A percentile compares a stretch with the other conserved stretches of the same genome.
phyloP scores from a whole-genome alignment of 2,329 filamentous ascomycete species.

The Cercospora zeina region DNA sequence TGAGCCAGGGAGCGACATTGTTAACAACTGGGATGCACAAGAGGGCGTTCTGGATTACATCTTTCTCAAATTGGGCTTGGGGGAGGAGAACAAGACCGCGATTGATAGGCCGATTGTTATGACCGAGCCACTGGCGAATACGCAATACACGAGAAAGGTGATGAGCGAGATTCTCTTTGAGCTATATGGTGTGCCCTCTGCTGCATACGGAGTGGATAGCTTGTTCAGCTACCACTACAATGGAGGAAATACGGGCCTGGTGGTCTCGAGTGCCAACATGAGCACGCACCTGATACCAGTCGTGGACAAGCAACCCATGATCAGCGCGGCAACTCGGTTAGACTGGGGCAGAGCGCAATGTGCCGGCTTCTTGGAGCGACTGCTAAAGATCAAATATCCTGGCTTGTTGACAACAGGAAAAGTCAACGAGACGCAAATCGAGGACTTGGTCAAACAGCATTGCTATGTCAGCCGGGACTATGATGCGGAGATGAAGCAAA shows the following conservation, averaged over 20 bases:
- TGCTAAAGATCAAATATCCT: slow-evolving; percentile 88
- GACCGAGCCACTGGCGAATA: slow-evolving; percentile 91
- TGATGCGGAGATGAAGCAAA: slow-evolving; percentile 71
- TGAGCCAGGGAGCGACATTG: slow-evolving; percentile 83
- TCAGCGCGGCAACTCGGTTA: slow-evolving; percentile 80
- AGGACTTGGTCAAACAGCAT: slow-evolving; percentile 82
- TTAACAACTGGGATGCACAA: slow-evolving; percentile 98
- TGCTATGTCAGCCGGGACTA: slow-evolving; percentile 88
- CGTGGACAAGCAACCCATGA: slow-evolving; percentile 77
- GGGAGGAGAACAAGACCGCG: slow-evolving; percentile 70
- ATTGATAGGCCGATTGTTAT: slow-evolving; percentile 84
- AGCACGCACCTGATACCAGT: slow-evolving; percentile 95
- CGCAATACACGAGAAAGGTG: slow-evolving; percentile 73
- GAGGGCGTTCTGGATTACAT: slow-evolving; percentile 92
- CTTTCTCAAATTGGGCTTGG: slow-evolving; percentile 86
- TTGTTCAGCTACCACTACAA: slow-evolving; percentile 96
- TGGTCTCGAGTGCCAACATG: slow-evolving; percentile 89
- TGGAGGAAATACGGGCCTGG: slow-evolving; percentile 78
- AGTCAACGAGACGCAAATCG: slow-evolving; percentile 80
- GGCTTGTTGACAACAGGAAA: slow-evolving; percentile 68
- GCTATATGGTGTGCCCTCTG: slow-evolving; percentile 84
- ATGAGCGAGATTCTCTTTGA: slow-evolving; percentile 99
- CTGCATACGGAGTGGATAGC: slow-evolving; percentile 93
- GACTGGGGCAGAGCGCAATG: slow-evolving; percentile 94
- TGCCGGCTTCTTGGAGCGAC: slow-evolving; percentile 86